Base-by-base conservation (phyloP, 441 rosid genomes). In the Jatropha multifida region DNA sequence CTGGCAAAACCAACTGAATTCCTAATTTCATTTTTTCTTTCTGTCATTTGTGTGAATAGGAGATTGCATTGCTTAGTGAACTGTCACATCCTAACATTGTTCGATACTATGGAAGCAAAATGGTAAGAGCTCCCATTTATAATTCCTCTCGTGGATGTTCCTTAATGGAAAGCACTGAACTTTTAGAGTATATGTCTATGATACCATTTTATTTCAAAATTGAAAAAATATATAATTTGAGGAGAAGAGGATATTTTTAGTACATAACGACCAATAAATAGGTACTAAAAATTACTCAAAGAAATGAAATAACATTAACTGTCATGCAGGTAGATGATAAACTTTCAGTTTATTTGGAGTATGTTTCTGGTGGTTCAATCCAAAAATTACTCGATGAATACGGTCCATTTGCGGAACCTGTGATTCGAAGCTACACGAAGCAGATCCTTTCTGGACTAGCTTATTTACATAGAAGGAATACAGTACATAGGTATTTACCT, bases 1-100 rank as follows among this genome's bases (percentile, higher is more conserved):
- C 46, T 54, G 10, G 38, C 14, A 54, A 26, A 49, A 54, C 14
- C 58, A 48, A 65, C 7, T 68, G 41, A 64, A 23, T 46, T 56
- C 51, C 60, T 65, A 23, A 7, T 18, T 46, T 26, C 46, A 60
- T 76, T 26, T 54, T 3, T 63, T 72, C 23, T 68, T 40, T 42
- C 9, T 8, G 10, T 44, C 8, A 7, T 44, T 11, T 27, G 41
- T 38, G 9, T 38, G 40, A 72, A 68, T 86, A 88, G 92, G 92
- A 88, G 83, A 85, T 88, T 68, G 65, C 81, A 52, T 71, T 88
- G 71, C 77, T 88, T 70, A 85, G 92, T 62, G 63, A 63, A 40
- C 41, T 69, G 64, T 52, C n/a, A 38, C 78, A 76, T 63, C 74
- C 74, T 14, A 76, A 76, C 40, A 76, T 69, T 69, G 78, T 76